Evolutionary conservation across 164 flowering plant genomes (phyloP).

Genomic region (Umbellularia californica): DNA sequence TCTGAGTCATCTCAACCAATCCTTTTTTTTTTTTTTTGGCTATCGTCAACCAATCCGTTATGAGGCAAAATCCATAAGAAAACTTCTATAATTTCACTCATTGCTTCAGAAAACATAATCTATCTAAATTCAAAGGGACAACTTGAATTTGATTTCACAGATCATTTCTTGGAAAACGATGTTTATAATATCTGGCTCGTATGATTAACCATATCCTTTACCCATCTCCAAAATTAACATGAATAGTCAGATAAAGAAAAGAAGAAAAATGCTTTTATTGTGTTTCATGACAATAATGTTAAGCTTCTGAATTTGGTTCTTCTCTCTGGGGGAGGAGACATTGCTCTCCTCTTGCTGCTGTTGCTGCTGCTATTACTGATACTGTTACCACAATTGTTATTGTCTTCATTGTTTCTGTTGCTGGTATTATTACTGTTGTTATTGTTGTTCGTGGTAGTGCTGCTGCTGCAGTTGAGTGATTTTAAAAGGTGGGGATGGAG

Average conservation of each 20-base stretch:
- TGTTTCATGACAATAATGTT: slow-evolving; percentile 1
- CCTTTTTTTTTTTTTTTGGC: too few relatives aligned
- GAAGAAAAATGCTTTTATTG: not conserved
- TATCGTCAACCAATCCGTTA: too few relatives aligned
- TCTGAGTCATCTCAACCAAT: too few relatives aligned
- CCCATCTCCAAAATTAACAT: not conserved
- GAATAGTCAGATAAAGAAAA: not conserved
- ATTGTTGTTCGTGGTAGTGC: not conserved
- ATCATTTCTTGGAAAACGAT: not conserved
- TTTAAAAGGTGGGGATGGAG: slow-evolving; percentile 43
- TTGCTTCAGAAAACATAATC: too few relatives aligned
- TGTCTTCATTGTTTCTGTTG: not conserved
- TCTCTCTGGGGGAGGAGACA: slow-evolving; percentile 20
- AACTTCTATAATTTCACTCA: too few relatives aligned
- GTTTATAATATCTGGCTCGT: not conserved
- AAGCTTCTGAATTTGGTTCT: slow-evolving; percentile 28
- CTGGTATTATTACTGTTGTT: not conserved
- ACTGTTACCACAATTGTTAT: not conserved
- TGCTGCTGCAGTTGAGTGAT: slow-evolving; percentile 14
- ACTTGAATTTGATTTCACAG: too few relatives aligned
- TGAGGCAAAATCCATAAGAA: too few relatives aligned
- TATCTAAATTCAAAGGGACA: too few relatives aligned
- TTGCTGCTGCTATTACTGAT: slow-evolving; percentile 3
- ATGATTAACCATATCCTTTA: not conserved
- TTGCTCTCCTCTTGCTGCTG: slow-evolving; percentile 33